Evolutionary conservation across 2,329 filamentous ascomycete species (phyloP).

Genomic region (Tetracladium maxilliforme): DNA sequence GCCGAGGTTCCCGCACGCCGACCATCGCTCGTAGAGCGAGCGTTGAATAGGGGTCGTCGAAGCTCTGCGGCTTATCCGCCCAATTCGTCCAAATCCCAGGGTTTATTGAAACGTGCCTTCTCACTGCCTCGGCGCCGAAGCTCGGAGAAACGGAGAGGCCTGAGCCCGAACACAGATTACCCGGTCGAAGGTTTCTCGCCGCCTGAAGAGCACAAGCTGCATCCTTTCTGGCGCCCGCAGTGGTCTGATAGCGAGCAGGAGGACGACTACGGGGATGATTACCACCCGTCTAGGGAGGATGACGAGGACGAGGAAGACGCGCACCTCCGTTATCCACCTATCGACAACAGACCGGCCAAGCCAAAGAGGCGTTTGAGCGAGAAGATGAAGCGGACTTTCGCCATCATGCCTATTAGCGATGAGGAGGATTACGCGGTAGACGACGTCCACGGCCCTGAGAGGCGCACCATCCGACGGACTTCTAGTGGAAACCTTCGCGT

Average conservation of each 20-base stretch:
- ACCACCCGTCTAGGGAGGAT: conserved; percentile 2
- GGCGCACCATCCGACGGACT: conserved; percentile 42
- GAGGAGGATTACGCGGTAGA: conserved; percentile 18
- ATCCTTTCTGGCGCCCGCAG: conserved; percentile 47
- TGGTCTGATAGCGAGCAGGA: conserved; percentile 22
- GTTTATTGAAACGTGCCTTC: not conserved
- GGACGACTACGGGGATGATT: conserved; percentile 22
- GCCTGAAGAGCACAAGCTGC: conserved; percentile 36
- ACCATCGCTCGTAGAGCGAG: too few species aligned
- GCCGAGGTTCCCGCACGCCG: too few species aligned
- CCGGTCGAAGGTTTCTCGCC: conserved; percentile 28
- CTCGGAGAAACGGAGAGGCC: too few species aligned
- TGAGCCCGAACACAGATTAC: conserved; percentile 18
- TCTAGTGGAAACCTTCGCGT: conserved; percentile 45
- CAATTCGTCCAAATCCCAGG: too few species aligned
- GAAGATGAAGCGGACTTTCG: conserved; percentile 34
- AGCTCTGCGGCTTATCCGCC: too few species aligned
- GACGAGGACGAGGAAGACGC: conserved; percentile 7
- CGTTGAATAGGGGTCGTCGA: too few species aligned
- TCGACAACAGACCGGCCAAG: conserved; percentile 29
- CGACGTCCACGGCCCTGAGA: conserved; percentile 24
- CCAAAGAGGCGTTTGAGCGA: conserved; percentile 32
- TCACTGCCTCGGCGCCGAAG: not conserved
- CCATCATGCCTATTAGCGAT: conserved; percentile 38
- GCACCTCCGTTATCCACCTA: conserved; percentile 22